Base-by-base conservation (phyloP, 305 asterid genomes). In the Nicotiana rustica region DNA sequence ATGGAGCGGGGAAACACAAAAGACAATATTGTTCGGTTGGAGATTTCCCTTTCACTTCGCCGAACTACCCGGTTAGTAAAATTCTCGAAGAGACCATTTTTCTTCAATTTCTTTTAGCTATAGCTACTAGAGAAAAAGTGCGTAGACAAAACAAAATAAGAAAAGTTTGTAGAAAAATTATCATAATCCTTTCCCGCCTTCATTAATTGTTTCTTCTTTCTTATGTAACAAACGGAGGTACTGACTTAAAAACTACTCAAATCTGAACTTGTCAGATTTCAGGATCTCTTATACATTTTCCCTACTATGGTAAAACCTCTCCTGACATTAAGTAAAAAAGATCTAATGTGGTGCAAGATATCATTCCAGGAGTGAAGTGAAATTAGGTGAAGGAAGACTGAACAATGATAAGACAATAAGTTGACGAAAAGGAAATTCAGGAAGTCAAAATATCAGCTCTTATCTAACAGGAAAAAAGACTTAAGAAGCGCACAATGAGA, bases 11-110 rank as follows among this genome's bases (percentile, higher is more conserved):
- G 13, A 2, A 10, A 17, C 55, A 68, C 36, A 56, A 68, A 68
- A 68, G 56, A 68, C 47, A 31, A 66, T 31, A 33, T 14, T 33
- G 44, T 66, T 1, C 0, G 13, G 44, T 31, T 33, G 17, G 41
- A 65, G 13, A 66, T 31, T 31, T 77, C 59, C 66, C 44, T 77
- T 76, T 76, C 80, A 47, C 44, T 25, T 47, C 1, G 47, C 15
- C 29, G 17, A 19, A n/a, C 17, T 19, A 64, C 69, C n/a, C 1
- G 10, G 25, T 25, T 25, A 64, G 38, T 64, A 64, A 64, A 64
- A 3, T 21, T 64, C 69, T 64, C 29, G 69, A 25, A 21, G 25
- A 64, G 8, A 25, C 8, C 38, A 25, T 6, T 65, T 65, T 1
- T 21, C 67, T 29, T 65, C 35, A 62, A 29, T 65, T 65, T 67